These are phyloP conservation scores for Cladophialophora exuberans DNA, from an alignment of 2,329 filamentous ascomycete species.

Conservation along the genomic window DNA sequence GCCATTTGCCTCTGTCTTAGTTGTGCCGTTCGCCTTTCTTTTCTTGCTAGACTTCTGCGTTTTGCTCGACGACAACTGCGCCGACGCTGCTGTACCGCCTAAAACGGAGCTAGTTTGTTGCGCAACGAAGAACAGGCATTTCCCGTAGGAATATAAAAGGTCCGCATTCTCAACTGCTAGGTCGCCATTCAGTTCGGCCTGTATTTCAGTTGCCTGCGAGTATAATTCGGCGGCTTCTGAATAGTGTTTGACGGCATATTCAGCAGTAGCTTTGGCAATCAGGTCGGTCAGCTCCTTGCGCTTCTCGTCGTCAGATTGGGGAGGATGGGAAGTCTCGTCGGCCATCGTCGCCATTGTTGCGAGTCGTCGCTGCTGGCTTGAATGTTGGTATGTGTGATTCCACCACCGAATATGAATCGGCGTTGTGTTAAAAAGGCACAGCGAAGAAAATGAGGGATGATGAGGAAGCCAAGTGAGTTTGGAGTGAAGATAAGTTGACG, in stretches of 20 bases:
- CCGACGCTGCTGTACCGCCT: constrained; percentile 73
- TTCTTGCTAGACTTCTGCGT: constrained; percentile 47
- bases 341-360: constrained; percentile 14
- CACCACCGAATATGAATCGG: no score
- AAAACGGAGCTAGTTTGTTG: constrained; percentile 94
- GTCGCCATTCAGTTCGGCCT: constrained; percentile 90
- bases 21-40: constrained; percentile 37
- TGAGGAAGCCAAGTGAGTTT: background rate
- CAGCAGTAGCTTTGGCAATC: constrained; percentile 75
- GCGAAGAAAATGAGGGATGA: no score
- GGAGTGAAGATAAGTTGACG: constrained; percentile 6
- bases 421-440: no score
- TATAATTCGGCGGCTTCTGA: constrained; percentile 83
- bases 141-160: constrained; percentile 90
- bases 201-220: constrained; percentile 84
- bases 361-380: constrained; percentile 14
- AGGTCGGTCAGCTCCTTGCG: constrained; percentile 73
- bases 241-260: constrained; percentile 90
- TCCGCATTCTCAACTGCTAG: constrained; percentile 89
- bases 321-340: constrained; percentile 11
- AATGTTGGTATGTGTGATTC: no score
- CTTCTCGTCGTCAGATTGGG: constrained; percentile 39
- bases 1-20: constrained; percentile 19
- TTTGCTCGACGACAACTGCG: constrained; percentile 52
- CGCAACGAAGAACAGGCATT: constrained; percentile 90